Evolutionary conservation across 495 filamentous ascomycete genomes (phyloP).

Genomic region (Neurospora sublineolata): DNA sequence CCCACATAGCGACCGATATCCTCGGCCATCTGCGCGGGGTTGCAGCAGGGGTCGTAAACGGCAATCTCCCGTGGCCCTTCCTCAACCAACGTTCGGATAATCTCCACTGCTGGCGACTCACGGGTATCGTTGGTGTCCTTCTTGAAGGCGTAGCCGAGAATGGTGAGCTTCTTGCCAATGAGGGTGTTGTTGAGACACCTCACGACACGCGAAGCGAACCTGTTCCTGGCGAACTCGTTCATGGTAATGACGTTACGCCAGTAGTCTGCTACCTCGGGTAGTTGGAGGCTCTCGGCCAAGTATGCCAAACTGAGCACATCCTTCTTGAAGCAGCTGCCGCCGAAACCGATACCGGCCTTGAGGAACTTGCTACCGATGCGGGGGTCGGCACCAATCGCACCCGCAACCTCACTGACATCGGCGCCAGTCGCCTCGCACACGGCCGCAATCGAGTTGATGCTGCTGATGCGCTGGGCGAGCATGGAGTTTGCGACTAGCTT

Average conservation of each 20-base stretch:
- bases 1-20: conserved; percentile 30
- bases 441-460: conserved; percentile 65
- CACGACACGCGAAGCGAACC: conserved; percentile 54
- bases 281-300: conserved; percentile 54
- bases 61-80: conserved; percentile 51
- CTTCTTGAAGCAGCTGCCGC: conserved; percentile 72
- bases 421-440: conserved; percentile 70
- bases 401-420: conserved; percentile 57
- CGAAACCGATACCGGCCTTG: conserved; percentile 66
- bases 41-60: conserved; percentile 62
- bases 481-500: conserved; percentile 74
- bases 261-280: conserved; percentile 66
- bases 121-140: conserved; percentile 67
- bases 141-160: conserved; percentile 73
- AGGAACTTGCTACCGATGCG: conserved; percentile 63
- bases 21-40: conserved; percentile 21
- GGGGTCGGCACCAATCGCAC: conserved; percentile 53
- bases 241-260: conserved; percentile 63
- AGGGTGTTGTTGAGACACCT: conserved; percentile 54
- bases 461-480: conserved; percentile 70
- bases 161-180: conserved; percentile 56
- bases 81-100: conserved; percentile 50
- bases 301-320: conserved; percentile 66
- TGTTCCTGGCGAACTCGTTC: conserved; percentile 61
- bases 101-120: conserved; percentile 54